phyloP scores from a whole-genome alignment of 2,329 filamentous ascomycete genomes.

The Cladosporium sp. region DNA sequence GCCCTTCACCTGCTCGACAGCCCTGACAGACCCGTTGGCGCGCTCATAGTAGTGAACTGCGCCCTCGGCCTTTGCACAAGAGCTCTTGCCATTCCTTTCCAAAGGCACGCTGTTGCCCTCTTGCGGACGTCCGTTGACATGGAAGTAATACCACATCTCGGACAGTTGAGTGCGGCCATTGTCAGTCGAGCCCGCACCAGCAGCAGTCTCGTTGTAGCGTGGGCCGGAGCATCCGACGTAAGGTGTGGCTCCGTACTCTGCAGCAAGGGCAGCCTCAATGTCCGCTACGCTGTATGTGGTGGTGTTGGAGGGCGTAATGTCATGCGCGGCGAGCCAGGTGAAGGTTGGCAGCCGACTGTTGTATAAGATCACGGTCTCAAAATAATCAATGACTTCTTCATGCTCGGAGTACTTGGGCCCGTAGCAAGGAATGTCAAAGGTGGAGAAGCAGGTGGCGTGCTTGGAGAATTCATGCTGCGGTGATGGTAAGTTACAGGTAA shows the following conservation, averaged over 20 bases:
- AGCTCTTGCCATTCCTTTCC: constrained; percentile 46
- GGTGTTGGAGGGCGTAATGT: constrained; percentile 53
- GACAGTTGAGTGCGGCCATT: constrained; percentile 51
- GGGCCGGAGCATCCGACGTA: constrained; percentile 58
- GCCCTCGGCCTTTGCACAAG: constrained; percentile 49
- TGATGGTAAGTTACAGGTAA: not conserved
- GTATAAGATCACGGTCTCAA: constrained; percentile 54
- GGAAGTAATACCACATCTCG: constrained; percentile 63
- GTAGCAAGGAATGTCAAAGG: constrained; percentile 60
- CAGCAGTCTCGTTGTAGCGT: constrained; percentile 53
- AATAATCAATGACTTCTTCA: constrained; percentile 58
- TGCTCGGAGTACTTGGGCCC: constrained; percentile 51
- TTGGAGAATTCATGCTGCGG: constrained; percentile 57
- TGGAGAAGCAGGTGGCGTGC: constrained; percentile 59
- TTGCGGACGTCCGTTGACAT: constrained; percentile 54
- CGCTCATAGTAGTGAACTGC: constrained; percentile 51
- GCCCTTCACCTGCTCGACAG: not conserved
- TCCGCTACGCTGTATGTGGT: constrained; percentile 51
- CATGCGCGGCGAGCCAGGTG: constrained; percentile 50
- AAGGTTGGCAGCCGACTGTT: constrained; percentile 55
- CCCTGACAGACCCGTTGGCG: constrained; percentile 6
- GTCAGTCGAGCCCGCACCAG: constrained; percentile 49
- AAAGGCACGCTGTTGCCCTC: constrained; percentile 42
- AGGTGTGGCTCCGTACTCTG: constrained; percentile 48
- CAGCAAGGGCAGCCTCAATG: constrained; percentile 47